Evolutionary conservation across 2,329 filamentous ascomycete species (phyloP).

Genomic region (Cordyceps farinosa): DNA sequence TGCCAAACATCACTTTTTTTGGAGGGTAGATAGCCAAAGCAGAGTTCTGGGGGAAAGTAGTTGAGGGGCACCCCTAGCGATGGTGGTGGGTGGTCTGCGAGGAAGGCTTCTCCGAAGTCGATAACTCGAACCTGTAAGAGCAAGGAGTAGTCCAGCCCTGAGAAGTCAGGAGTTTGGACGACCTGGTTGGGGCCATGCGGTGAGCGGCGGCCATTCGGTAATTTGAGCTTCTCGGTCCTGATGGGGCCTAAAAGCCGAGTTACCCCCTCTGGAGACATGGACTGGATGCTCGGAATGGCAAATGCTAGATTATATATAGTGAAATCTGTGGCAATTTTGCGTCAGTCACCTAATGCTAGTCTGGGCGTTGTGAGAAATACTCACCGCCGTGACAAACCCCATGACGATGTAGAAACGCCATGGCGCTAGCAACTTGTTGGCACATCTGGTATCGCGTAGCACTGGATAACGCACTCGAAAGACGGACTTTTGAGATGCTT

Average conservation of each 20-base stretch:
- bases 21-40: no score
- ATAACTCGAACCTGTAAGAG: background rate
- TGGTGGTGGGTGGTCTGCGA: background rate
- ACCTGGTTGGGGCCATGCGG: background rate
- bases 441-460: slow-evolving; percentile 12
- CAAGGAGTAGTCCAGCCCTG: background rate
- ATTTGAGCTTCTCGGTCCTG: background rate
- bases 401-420: slow-evolving; percentile 17
- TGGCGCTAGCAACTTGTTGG: slow-evolving; percentile 18
- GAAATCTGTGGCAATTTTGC: background rate
- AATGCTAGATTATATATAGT: background rate
- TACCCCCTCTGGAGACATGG: background rate
- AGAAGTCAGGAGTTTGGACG: background rate
- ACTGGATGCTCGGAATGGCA: background rate
- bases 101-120: background rate
- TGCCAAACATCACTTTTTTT: no score
- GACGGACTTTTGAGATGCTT: background rate
- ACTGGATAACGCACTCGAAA: background rate
- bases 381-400: slow-evolving; percentile 18
- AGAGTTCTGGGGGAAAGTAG: no score
- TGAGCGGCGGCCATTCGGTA: background rate
- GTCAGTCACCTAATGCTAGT: background rate
- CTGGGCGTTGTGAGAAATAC: background rate
- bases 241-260: background rate
- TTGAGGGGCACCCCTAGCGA: background rate